These are phyloP conservation scores for Cadophora gregata DNA, from an alignment of 2,329 filamentous ascomycete species.

Conservation along the genomic window DNA sequence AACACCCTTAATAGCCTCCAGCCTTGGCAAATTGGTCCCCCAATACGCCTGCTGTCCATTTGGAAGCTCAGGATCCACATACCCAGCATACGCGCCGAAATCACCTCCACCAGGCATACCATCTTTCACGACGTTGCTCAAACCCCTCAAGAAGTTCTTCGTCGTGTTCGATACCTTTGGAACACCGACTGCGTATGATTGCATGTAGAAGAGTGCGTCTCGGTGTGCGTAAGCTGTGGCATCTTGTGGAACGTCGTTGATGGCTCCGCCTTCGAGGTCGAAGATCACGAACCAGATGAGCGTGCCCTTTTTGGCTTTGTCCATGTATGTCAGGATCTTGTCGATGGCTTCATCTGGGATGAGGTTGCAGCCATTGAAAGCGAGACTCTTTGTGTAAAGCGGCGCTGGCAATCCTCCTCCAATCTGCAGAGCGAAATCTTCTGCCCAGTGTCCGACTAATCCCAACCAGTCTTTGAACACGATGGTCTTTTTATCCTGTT, in stretches of 20 bases:
- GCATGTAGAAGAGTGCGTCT: slow-evolving; percentile 66
- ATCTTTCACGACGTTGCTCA: slow-evolving; percentile 53
- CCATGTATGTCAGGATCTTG: slow-evolving; percentile 60
- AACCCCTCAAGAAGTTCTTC: slow-evolving; percentile 56
- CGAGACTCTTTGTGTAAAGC: slow-evolving; percentile 25
- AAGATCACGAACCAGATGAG: slow-evolving; percentile 67
- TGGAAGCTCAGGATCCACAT: slow-evolving; percentile 56
- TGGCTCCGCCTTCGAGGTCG: slow-evolving; percentile 64
- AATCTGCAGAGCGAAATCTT: slow-evolving; percentile 51
- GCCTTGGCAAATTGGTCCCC: slow-evolving; percentile 49
- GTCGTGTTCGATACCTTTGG: slow-evolving; percentile 53
- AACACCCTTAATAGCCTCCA: slow-evolving; percentile 52
- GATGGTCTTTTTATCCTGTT: slow-evolving; percentile 48
- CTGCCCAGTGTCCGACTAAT: slow-evolving; percentile 58
- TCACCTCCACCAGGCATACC: slow-evolving; percentile 47
- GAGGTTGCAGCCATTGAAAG: slow-evolving; percentile 38
- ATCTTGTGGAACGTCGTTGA: slow-evolving; percentile 59
- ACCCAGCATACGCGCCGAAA: slow-evolving; percentile 64
- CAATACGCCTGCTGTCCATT: slow-evolving; percentile 44
- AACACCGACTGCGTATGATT: slow-evolving; percentile 46
- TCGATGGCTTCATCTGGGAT: slow-evolving; percentile 54
- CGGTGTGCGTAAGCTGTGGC: slow-evolving; percentile 68
- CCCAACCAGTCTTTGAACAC: slow-evolving; percentile 68
- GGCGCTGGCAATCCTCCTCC: slow-evolving; percentile 27
- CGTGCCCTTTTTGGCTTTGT: slow-evolving; percentile 55